Evolutionary conservation across 306 rosid genomes (phyloP).

Genomic region (Pueraria montana): DNA sequence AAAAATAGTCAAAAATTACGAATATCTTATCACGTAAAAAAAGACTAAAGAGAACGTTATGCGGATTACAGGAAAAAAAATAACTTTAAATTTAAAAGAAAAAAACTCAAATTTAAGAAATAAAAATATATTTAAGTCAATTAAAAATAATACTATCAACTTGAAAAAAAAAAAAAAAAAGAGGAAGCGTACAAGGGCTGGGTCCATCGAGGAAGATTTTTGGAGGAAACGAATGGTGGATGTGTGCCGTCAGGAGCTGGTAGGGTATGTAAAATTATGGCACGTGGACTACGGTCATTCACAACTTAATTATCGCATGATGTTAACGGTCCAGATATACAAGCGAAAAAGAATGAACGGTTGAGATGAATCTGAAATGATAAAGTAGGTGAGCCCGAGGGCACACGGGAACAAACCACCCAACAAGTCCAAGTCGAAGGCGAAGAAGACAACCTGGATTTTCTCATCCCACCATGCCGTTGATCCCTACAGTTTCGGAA

Average conservation of each 20-base stretch:
- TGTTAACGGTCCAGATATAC: background rate
- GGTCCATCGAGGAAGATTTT: background rate
- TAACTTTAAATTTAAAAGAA: too few species aligned
- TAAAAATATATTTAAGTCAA: too few species aligned
- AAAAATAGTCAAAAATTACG: too few species aligned
- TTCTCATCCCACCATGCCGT: constrained; percentile 18
- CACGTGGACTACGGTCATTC: background rate
- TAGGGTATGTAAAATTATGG: background rate
- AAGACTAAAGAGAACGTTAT: too few species aligned
- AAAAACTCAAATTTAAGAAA: too few species aligned
- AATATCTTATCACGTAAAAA: too few species aligned
- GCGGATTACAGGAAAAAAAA: too few species aligned
- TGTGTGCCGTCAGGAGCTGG: background rate
- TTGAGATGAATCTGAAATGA: background rate
- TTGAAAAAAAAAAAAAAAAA: too few species aligned
- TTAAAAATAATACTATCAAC: too few species aligned
- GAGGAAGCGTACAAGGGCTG: too few species aligned
- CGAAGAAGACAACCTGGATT: constrained; percentile 59
- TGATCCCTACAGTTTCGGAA: constrained; percentile 36
- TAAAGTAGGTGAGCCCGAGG: background rate
- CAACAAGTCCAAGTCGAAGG: constrained; percentile 16
- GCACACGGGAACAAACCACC: background rate
- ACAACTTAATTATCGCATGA: background rate
- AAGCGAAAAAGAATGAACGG: background rate
- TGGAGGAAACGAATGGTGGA: background rate